These are phyloP conservation scores for Wickerhamiella cacticola DNA, from an alignment of 805 yeast genomes.

Conservation along the genomic window DNA sequence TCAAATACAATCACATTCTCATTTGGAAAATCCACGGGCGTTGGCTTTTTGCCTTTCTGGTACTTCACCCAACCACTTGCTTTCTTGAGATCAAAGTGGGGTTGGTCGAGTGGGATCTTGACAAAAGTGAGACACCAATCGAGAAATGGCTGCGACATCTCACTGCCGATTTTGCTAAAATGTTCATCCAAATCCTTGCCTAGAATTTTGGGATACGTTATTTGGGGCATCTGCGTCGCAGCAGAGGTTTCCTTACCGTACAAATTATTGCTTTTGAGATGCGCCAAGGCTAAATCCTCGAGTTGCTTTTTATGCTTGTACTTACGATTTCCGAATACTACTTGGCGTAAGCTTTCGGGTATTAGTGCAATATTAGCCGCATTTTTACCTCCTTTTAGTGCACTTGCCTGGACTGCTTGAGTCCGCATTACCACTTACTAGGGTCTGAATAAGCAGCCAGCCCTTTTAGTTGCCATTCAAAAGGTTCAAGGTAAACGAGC, in stretches of 20 bases:
- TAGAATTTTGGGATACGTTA: slow-evolving; percentile 52
- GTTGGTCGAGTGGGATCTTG: slow-evolving; percentile 11
- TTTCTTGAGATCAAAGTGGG: slow-evolving; percentile 37
- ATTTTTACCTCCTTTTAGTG: slow-evolving; percentile 1
- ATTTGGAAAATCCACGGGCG: slow-evolving; percentile 50
- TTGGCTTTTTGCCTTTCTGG: slow-evolving; percentile 39
- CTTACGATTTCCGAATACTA: slow-evolving; percentile 19
- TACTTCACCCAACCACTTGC: slow-evolving; percentile 77
- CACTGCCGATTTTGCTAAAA: slow-evolving; percentile 52
- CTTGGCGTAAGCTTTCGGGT: slow-evolving; percentile 8
- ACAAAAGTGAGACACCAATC: slow-evolving; percentile 39
- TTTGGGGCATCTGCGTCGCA: slow-evolving; percentile 11
- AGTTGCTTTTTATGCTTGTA: neutral
- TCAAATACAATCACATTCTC: slow-evolving; percentile 75
- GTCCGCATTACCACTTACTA: neutral
- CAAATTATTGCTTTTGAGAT: slow-evolving; percentile 14
- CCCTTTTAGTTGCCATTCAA: too few species aligned
- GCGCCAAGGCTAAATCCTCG: slow-evolving; percentile 14
- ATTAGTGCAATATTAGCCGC: slow-evolving; percentile 10
- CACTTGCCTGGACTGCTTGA: slow-evolving; percentile 2
- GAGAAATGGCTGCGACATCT: slow-evolving; percentile 49
- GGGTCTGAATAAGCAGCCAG: neutral
- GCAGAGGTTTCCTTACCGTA: slow-evolving; percentile 18
- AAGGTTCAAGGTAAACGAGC: too few species aligned
- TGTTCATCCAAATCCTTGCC: slow-evolving; percentile 75